phyloP scores from a whole-genome alignment of 1,284 basidiomycete genomes.

The Papiliotrema terrestris region DNA sequence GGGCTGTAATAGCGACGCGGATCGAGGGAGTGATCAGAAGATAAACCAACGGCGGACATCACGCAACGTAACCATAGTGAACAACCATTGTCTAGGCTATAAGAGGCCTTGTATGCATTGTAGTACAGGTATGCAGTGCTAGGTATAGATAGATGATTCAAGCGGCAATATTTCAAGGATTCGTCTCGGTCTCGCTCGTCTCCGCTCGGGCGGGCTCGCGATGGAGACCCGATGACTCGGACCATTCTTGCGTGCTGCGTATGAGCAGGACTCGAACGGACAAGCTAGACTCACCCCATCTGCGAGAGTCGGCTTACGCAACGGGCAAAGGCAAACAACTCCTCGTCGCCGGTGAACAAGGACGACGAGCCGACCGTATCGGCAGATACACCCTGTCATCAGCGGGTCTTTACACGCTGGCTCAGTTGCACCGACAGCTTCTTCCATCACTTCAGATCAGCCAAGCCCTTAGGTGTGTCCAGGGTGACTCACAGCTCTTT shows the following conservation, averaged over 20 bases:
- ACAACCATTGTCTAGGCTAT: too few species aligned
- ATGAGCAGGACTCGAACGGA: background rate
- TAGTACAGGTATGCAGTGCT: background rate
- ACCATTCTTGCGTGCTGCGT: conserved; percentile 35
- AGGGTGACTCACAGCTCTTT: conserved; percentile 54
- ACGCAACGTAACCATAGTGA: too few species aligned
- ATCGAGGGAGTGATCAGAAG: background rate
- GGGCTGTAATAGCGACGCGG: too few species aligned
- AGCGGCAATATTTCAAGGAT: too few species aligned
- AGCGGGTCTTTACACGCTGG: background rate
- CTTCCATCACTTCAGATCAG: conserved; percentile 69
- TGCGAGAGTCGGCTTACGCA: conserved; percentile 85
- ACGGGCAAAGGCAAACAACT: conserved; percentile 89
- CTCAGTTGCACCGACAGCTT: conserved; percentile 60
- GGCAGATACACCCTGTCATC: conserved; percentile 64
- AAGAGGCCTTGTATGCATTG: background rate
- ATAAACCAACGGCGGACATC: background rate
- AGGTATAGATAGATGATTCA: background rate
- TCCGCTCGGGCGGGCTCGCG: background rate
- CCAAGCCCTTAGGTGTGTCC: background rate
- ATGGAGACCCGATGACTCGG: conserved; percentile 13
- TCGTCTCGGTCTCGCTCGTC: conserved; percentile 5
- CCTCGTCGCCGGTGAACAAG: conserved; percentile 90
- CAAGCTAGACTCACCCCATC: conserved; percentile 60
- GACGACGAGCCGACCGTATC: conserved; percentile 73